Evolutionary conservation across 23 red algal genomes (phyloP).

Genomic region (Cyanidiococcus yangmingshanensis): DNA sequence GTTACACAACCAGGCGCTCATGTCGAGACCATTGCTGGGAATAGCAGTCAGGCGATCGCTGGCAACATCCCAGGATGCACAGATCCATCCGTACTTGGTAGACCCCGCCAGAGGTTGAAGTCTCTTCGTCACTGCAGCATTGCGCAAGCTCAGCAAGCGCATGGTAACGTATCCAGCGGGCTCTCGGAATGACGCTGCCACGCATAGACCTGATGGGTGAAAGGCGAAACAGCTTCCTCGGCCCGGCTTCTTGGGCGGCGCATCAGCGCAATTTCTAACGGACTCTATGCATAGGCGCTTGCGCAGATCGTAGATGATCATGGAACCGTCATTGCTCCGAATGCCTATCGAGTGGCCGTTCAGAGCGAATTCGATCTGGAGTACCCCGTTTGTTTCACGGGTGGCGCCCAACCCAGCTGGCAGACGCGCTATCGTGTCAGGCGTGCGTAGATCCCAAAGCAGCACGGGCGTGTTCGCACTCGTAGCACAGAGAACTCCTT

Average conservation of each 20-base stretch:
- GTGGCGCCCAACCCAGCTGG: too few relatives aligned
- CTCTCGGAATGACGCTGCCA: too few relatives aligned
- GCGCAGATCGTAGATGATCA: not conserved
- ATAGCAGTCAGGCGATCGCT: too few relatives aligned
- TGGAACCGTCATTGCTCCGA: not conserved
- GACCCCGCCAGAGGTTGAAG: too few relatives aligned
- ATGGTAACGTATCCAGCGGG: too few relatives aligned
- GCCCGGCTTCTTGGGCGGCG: too few relatives aligned
- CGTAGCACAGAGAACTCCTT: not conserved
- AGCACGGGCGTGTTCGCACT: not conserved
- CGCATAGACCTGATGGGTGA: not conserved
- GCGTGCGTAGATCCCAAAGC: constrained; percentile 1
- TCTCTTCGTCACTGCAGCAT: not conserved
- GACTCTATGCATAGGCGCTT: too few relatives aligned
- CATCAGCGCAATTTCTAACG: not conserved
- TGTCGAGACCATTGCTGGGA: too few relatives aligned
- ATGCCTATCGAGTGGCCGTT: not conserved
- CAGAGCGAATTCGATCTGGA: not conserved
- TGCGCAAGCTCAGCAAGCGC: not conserved
- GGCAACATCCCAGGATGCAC: too few relatives aligned
- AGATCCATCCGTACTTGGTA: too few relatives aligned
- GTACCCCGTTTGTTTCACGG: too few relatives aligned
- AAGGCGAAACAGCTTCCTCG: not conserved
- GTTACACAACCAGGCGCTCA: too few relatives aligned
- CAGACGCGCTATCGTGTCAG: not conserved